Base-by-base conservation (phyloP, 805 yeast species). In the Pichia nanzhaoensis region DNA sequence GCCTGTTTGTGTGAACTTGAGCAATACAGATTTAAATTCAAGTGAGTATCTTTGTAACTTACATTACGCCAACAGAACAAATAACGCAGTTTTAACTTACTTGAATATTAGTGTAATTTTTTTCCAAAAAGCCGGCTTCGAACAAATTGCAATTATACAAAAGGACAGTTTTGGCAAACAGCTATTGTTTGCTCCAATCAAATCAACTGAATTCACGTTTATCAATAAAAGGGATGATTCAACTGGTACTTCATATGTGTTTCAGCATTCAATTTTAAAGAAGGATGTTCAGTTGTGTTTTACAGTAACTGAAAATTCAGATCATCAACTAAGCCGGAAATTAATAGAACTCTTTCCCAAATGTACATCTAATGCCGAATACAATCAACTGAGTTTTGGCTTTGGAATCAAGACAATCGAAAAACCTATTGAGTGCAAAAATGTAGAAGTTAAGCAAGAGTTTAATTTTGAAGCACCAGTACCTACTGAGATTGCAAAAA, bases 131-230 rank as follows among this genome's bases (percentile, higher is more conserved):
- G 24, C 39, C 3, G 31, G 44, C 4, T 17, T 45, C 17, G 27
- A 39, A 16, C 45, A 52, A 9, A 30, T 61, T 16, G 68, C 65
- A 7, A 39, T 68, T 5, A 55, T 65, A 13, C 52, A 58, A n/a
- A 42, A 58, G 12, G 64, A 65, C 30, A 56, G 57, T 7, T 47
- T 52, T 31, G 60, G 59, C 5, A 54, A 61, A 20, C 51, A 63
- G 6, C 45, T 68, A 34, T 30, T 68, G 27, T 68, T 68, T 42
- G 66, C 70, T 7, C 64, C 65, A 19, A 49, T 68, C 21, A 52
- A 56, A 31, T 43, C 45, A n/a, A 48, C 52, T 12, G 68, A 64
- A 40, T 52, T 68, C 10, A 46, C 30, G 12, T 51, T 60, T 44
- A 33, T 38, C 1, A 52, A 51, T 18, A 45, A 51, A 7, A 55